Conservation (phyloP, 1,139 yeast species). For the Yamadazyma siamensis region DNA sequence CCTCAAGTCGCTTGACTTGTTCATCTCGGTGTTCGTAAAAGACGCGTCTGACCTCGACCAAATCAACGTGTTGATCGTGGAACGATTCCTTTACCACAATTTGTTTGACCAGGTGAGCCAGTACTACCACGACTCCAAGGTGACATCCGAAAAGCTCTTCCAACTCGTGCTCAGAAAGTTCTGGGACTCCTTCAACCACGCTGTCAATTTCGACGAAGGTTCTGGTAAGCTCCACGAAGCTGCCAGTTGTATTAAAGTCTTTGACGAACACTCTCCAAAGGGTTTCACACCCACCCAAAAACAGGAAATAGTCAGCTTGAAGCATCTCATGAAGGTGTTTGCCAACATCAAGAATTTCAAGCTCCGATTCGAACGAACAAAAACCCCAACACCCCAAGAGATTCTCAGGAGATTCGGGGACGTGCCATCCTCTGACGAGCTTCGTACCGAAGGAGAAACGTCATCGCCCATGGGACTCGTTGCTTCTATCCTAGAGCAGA, state of each 20-base stretch:
- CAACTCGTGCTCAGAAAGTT: slow-evolving; percentile 34
- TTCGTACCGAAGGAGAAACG: slow-evolving; percentile 13
- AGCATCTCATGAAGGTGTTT: slow-evolving; percentile 30
- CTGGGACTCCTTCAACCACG: slow-evolving; percentile 53
- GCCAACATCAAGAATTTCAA: slow-evolving; percentile 32
- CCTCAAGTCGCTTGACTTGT: slow-evolving; percentile 21
- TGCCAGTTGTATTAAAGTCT: slow-evolving; percentile 32
- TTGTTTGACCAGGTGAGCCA: slow-evolving; percentile 29
- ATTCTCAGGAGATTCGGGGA: slow-evolving; percentile 24
- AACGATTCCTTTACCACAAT: slow-evolving; percentile 36
- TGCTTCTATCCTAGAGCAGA: slow-evolving; percentile 48
- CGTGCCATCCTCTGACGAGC: slow-evolving; percentile 12
- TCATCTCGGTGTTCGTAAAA: slow-evolving; percentile 22
- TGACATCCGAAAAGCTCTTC: slow-evolving; percentile 16
- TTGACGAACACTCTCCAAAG: slow-evolving; percentile 20
- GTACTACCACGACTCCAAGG: slow-evolving; percentile 15
- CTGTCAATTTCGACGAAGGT: slow-evolving; percentile 47
- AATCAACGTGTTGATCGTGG: slow-evolving; percentile 31
- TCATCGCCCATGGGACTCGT: slow-evolving; percentile 26
- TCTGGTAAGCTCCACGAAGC: slow-evolving; percentile 47
- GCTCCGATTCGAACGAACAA: slow-evolving; percentile 31
- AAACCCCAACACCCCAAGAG: slow-evolving; percentile 27
- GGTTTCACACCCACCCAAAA: slow-evolving; percentile 12
- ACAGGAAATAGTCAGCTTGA: slow-evolving; percentile 19
- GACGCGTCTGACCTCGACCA: slow-evolving; percentile 18